A percentile compares a stretch with the other conserved stretches of the same genome.
Evolutionary conservation across 305 asterid genomes (phyloP).

Genomic region (Solanum aculeatissimum): DNA sequence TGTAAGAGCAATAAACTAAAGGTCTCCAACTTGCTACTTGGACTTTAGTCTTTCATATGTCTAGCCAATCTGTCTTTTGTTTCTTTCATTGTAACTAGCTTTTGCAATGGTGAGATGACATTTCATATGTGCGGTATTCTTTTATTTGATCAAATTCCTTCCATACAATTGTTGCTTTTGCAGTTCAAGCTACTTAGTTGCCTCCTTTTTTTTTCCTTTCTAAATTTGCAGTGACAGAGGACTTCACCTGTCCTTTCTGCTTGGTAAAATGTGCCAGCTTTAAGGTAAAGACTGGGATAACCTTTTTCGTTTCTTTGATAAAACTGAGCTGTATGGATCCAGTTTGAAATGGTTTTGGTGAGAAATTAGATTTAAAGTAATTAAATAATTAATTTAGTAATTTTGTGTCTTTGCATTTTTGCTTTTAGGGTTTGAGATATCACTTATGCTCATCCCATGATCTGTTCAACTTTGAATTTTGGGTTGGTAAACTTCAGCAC

Average conservation of each 20-base stretch:
- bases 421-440: conserved; percentile 81
- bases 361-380: neutral
- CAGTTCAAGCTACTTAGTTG: conserved; percentile 18
- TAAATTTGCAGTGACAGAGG: conserved; percentile 81
- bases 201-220: neutral
- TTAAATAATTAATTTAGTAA: neutral
- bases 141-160: neutral
- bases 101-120: neutral
- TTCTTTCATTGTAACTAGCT: neutral
- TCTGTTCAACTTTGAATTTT: conserved; percentile 93
- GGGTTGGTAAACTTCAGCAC: conserved; percentile 61
- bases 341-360: neutral
- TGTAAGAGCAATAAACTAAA: neutral
- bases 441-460: conserved; percentile 79
- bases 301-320: conserved; percentile 7
- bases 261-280: conserved; percentile 93
- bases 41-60: neutral
- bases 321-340: neutral
- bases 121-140: neutral
- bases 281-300: conserved; percentile 51
- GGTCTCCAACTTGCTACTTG: neutral
- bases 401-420: conserved; percentile 4
- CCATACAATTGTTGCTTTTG: neutral
- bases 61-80: neutral
- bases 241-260: conserved; percentile 97